A percentile compares a stretch with the other conserved stretches of the same genome.
These are phyloP conservation scores for Kingdonia uniflora DNA, from an alignment of 164 flowering plant genomes.

Conservation along the genomic window DNA sequence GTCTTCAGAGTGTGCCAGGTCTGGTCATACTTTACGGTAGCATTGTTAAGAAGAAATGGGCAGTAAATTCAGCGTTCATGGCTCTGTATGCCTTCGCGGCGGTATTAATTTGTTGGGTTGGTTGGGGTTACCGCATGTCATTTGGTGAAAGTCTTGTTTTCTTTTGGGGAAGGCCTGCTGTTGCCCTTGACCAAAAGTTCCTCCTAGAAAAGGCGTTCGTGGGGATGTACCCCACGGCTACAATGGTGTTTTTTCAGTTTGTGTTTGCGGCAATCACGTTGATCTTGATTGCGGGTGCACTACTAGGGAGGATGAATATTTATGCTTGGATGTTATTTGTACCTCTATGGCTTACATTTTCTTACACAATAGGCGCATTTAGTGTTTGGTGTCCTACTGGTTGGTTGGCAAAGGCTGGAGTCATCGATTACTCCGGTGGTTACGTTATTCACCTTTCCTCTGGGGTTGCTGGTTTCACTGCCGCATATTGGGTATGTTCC, in stretches of 20 bases:
- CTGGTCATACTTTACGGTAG: constrained; percentile 7
- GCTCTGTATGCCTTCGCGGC: constrained; percentile 5
- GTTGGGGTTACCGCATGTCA: constrained; percentile 7
- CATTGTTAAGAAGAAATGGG: constrained; percentile 10
- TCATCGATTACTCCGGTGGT: constrained; percentile 47
- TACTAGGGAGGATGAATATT: constrained; percentile 59
- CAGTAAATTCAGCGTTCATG: constrained; percentile 8
- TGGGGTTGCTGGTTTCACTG: constrained; percentile 11
- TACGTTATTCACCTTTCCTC: constrained; percentile 21
- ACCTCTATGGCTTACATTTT: constrained; percentile 48
- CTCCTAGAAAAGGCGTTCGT: constrained; percentile 11
- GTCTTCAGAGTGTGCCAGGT: constrained; percentile 7
- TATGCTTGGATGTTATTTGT: constrained; percentile 67
- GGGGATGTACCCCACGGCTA: constrained; percentile 41
- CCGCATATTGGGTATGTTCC: constrained; percentile 7
- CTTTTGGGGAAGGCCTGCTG: constrained; percentile 3
- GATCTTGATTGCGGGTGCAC: constrained; percentile 46
- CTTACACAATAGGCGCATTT: constrained; percentile 36
- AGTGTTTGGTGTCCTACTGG: constrained; percentile 34
- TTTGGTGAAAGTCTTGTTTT: background rate
- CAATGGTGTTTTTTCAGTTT: constrained; percentile 57
- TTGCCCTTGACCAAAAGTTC: background rate
- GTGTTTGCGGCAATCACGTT: constrained; percentile 53
- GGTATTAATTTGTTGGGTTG: constrained; percentile 8
- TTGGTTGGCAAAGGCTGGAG: constrained; percentile 24